These are phyloP conservation scores for Scutellaria minor DNA, from an alignment of 257 asterid species.

Conservation along the genomic window DNA sequence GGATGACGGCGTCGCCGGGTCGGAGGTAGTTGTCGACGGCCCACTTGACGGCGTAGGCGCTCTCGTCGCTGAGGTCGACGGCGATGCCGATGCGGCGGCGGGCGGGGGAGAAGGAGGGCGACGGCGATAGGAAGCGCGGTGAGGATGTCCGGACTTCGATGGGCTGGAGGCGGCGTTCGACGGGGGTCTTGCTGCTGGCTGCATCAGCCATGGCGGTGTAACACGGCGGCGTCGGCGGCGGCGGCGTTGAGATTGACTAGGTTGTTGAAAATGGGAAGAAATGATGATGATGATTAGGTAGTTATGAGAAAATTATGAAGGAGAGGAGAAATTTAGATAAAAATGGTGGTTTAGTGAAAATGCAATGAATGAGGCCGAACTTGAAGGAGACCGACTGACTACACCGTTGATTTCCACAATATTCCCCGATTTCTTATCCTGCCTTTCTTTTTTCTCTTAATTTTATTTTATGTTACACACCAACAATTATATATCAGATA, in stretches of 20 bases:
- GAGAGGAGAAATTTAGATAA: slow-evolving; percentile 1
- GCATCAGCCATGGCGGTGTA: slow-evolving; percentile 37
- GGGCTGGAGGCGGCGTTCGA: slow-evolving; percentile 33
- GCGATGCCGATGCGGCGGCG: slow-evolving; percentile 63
- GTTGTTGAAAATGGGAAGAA: slow-evolving; percentile 4
- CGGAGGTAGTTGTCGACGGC: slow-evolving; percentile 60
- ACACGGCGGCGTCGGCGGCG: slow-evolving; percentile 19
- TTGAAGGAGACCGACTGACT: slow-evolving; percentile 12
- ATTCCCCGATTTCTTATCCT: no score
- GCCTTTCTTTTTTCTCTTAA: no score
- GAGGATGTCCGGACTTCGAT: slow-evolving; percentile 44
- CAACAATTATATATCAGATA: no score
- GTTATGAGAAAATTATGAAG: background rate
- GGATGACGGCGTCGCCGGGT: slow-evolving; percentile 54
- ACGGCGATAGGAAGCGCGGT: slow-evolving; percentile 39
- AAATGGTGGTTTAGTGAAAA: slow-evolving; percentile 15
- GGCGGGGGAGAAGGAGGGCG: slow-evolving; percentile 34
- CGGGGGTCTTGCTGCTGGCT: slow-evolving; percentile 18
- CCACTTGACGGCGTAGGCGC: slow-evolving; percentile 65
- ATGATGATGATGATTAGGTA: no score
- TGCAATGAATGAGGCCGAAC: slow-evolving; percentile 32
- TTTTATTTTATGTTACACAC: no score
- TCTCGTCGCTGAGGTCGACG: slow-evolving; percentile 62
- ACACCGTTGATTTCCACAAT: no score
- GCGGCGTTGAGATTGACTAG: background rate